Conservation (phyloP, 331 rosid genomes). For the Acacia concinna region DNA sequence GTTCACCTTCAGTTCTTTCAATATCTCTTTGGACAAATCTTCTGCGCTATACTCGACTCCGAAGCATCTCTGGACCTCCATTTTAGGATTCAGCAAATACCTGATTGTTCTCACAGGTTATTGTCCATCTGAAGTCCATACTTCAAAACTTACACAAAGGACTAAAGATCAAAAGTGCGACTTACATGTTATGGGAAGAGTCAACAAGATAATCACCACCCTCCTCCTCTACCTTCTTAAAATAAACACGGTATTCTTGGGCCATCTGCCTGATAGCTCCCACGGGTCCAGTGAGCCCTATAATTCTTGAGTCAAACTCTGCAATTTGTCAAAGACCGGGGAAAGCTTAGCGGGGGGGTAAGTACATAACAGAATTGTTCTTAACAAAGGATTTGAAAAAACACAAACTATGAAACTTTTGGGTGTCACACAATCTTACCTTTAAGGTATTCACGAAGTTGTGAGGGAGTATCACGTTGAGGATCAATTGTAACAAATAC, state of each 20-base stretch:
- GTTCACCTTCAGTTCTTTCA: conserved; percentile 49
- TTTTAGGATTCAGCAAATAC: conserved; percentile 75
- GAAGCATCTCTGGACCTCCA: conserved; percentile 83
- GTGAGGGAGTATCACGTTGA: conserved; percentile 81
- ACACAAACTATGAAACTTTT: background rate
- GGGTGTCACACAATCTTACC: conserved; percentile 49
- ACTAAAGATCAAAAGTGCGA: conserved; percentile 6
- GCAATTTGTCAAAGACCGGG: conserved; percentile 28
- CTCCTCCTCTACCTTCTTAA: conserved; percentile 80
- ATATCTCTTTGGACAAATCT: conserved; percentile 63
- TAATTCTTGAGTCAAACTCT: conserved; percentile 79
- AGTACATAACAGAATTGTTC: conserved; percentile 6
- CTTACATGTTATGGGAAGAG: conserved; percentile 85
- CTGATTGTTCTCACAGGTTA: conserved; percentile 47
- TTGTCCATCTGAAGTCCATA: conserved; percentile 25
- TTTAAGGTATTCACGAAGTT: conserved; percentile 75
- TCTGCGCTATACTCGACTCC: conserved; percentile 82
- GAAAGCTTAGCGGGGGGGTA: background rate
- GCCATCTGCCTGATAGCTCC: conserved; percentile 87
- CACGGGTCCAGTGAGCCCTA: conserved; percentile 78
- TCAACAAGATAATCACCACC: conserved; percentile 89
- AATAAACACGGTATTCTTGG: conserved; percentile 79
- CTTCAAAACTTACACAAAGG: background rate
- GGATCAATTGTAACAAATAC: conserved; percentile 93
- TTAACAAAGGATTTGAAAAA: background rate